Base-by-base conservation (phyloP, 2,329 filamentous ascomycete species). In the Didymella pomorum region DNA sequence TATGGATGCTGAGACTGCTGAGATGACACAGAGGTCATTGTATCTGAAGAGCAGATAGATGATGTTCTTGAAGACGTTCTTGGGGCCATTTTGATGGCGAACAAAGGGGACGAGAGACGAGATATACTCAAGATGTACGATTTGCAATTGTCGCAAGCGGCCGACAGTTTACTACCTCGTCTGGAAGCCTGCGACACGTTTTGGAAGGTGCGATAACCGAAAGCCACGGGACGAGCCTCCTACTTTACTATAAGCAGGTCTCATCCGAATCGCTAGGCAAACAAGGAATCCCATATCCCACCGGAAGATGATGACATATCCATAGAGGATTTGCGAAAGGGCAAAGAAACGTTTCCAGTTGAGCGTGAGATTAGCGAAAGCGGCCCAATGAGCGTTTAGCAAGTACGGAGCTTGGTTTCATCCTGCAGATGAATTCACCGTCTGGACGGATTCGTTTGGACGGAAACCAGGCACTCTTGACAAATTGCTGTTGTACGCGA, bases 1-100 rank as follows among this genome's bases (percentile, higher is more conserved):
- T 70, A 75, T 12, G 65, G 71, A 60, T 74, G 71, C 12, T 66
- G 39, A 31, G 61, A 60, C 9, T 63, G 53, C 9, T 62, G 62
- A 28, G 63, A 43, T 20, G 65, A 52, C 20, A 60, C 33, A n/a
- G 63, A 62, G 18, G 54, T 51, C 68, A 70, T 68, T 26, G 43
- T 47, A 11, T 49, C 52, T 52, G 60, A 58, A 10, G 61, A 70
- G 58, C 67, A 69, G 33, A 35, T 55, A 21, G 68, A 69, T 33
- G 58, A 56, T n/a, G 52, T 55, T 18, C 66, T 67, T 39, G 71
- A 67, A 35, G 42, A 29, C 37, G 65, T 60, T 56, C 46, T 29
- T 53, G 45, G 26, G 31, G 51, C 16, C 56, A 58, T 58, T 31
- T 18, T 35, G 16, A 18, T 31, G 5, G 25, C 16, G 18, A 25